Evolutionary conservation across 345 rosid genomes (phyloP).

Genomic region (Euphorbia lathyris): DNA sequence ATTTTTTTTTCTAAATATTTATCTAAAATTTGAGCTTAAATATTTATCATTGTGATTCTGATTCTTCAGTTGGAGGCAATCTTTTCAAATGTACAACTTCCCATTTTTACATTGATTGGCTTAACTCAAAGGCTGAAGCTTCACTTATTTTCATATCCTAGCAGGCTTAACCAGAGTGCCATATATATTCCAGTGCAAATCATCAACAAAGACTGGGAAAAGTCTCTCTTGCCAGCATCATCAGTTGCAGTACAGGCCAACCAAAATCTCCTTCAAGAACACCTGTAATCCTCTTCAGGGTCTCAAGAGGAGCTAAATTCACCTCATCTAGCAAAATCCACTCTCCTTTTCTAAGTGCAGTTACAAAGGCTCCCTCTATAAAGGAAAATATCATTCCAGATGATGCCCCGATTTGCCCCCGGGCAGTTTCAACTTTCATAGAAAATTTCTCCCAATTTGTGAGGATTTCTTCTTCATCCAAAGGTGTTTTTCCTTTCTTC

Average conservation of each 20-base stretch:
- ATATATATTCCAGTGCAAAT: too few species aligned
- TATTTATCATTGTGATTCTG: too few species aligned
- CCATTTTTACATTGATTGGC: too few species aligned
- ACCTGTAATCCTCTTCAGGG: constrained; percentile 79
- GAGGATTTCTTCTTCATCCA: constrained; percentile 37
- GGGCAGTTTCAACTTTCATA: constrained; percentile 49
- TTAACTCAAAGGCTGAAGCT: too few species aligned
- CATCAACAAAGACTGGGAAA: constrained; percentile 80
- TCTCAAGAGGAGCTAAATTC: constrained; percentile 95
- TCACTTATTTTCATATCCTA: too few species aligned
- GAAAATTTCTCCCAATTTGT: constrained; percentile 57
- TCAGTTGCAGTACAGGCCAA: constrained; percentile 99
- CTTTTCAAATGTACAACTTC: too few species aligned
- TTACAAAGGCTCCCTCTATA: constrained; percentile 91
- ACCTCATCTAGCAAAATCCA: too few species aligned
- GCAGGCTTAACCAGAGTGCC: too few species aligned
- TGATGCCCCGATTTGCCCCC: constrained; percentile 47
- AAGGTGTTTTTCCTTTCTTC: constrained; percentile 66
- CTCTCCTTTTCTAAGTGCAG: constrained; percentile 79
- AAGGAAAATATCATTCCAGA: constrained; percentile 87
- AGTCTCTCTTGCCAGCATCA: constrained; percentile 96
- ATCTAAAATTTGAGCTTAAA: too few species aligned
- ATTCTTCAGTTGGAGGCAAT: too few species aligned
- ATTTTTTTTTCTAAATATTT: too few species aligned
- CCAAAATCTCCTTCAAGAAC: constrained; percentile 91